Percentiles rank a stretch among this genome's conserved stretches.
phyloP scores from a whole-genome alignment of 768 basidiomycete genomes.

The Tephrocybe sp. region DNA sequence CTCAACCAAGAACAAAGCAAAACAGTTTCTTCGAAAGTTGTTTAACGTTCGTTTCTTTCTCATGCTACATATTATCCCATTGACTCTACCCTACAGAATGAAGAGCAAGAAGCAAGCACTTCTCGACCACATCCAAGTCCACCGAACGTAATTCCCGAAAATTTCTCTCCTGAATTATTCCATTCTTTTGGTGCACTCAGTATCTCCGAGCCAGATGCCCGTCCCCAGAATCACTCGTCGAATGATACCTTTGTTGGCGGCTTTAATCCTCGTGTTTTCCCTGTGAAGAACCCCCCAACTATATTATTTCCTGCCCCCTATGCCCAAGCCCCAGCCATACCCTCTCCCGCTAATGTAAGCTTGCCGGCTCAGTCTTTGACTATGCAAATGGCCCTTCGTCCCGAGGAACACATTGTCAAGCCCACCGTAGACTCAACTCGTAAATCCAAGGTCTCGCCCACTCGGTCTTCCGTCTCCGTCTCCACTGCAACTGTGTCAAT shows the following conservation, averaged over 20 bases:
- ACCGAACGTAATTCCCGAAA: no score
- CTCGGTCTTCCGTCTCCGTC: conserved; percentile 15
- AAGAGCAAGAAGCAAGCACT: conserved; percentile 1
- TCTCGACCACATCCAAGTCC: conserved; percentile 20
- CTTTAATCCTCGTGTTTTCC: conserved; percentile 34
- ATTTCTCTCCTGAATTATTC: conserved; percentile 17
- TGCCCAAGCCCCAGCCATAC: conserved; percentile 37
- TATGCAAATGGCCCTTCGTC: conserved; percentile 39
- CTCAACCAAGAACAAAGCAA: conserved; percentile 12
- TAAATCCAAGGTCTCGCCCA: conserved; percentile 27
- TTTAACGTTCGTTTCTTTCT: conserved; percentile 17
- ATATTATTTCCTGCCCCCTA: conserved; percentile 21
- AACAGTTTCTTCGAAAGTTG: conserved; percentile 21
- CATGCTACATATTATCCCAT: neutral
- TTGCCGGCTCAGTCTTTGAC: conserved; percentile 36
- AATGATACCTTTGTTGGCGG: conserved; percentile 49
- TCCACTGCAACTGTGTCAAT: conserved; percentile 18
- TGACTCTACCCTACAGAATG: neutral
- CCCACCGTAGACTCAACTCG: conserved; percentile 19
- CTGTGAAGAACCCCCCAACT: conserved; percentile 3
- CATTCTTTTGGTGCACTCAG: conserved; percentile 28
- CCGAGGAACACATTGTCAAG: conserved; percentile 14
- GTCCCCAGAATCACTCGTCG: conserved; percentile 4
- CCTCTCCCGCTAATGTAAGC: conserved; percentile 34
- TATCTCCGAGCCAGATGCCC: conserved; percentile 17